A percentile compares a stretch with the other conserved stretches of the same genome.
Conservation (phyloP, 345 rosid species). For the Eutrema heterophyllum region DNA sequence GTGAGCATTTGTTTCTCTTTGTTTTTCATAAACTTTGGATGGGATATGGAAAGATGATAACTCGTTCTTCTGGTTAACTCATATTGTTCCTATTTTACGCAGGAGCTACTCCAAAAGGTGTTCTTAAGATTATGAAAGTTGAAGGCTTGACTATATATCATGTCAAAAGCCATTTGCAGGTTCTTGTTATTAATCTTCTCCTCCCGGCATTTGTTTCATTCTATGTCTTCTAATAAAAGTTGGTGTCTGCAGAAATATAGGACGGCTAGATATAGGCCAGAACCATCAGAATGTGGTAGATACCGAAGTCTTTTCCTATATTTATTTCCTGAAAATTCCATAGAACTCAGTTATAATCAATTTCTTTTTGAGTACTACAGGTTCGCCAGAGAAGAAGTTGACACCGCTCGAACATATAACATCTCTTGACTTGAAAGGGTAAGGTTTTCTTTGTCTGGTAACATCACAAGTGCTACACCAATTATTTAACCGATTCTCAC, state of each 20-base stretch:
- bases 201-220: background rate
- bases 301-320: background rate
- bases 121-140: slow-evolving; percentile 81
- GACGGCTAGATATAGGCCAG: slow-evolving; percentile 86
- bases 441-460: slow-evolving; percentile 23
- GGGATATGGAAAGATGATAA: background rate
- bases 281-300: slow-evolving; percentile 51
- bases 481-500: background rate
- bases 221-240: background rate
- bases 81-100: background rate
- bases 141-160: slow-evolving; percentile 91
- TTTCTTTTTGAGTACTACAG: slow-evolving; percentile 35
- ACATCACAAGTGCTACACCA: background rate
- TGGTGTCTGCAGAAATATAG: slow-evolving; percentile 74
- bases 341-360: background rate
- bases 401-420: slow-evolving; percentile 77
- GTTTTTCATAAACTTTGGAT: background rate
- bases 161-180: slow-evolving; percentile 99
- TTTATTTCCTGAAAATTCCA: background rate
- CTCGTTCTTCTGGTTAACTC: background rate
- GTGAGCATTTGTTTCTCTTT: slow-evolving; percentile 38
- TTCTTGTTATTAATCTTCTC: slow-evolving; percentile 9
- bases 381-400: slow-evolving; percentile 61
- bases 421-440: slow-evolving; percentile 84
- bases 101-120: slow-evolving; percentile 98